phyloP scores from a whole-genome alignment of 2,329 filamentous ascomycete genomes.

The Beauveria sp. region DNA sequence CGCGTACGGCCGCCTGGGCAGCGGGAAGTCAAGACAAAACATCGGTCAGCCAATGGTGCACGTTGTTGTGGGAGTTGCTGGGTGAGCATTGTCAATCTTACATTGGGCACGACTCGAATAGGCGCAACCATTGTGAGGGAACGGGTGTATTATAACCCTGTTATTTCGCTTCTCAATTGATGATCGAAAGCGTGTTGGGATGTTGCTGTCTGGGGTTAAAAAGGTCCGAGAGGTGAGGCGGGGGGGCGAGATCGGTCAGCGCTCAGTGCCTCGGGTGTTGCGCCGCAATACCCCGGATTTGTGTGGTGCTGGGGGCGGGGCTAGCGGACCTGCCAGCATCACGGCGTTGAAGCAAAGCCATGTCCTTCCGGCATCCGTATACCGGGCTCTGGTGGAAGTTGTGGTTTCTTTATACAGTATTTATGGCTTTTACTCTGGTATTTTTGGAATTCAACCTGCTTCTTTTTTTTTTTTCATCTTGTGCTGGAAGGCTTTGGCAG shows the following conservation, averaged over 20 bases:
- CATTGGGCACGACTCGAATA: constrained; percentile 27
- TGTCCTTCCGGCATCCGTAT: background rate
- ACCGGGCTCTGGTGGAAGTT: background rate
- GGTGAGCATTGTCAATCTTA: constrained; percentile 17
- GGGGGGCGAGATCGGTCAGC: background rate
- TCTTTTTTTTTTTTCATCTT: background rate
- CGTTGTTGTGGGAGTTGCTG: background rate
- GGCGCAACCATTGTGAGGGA: constrained; percentile 13
- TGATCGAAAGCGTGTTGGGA: background rate
- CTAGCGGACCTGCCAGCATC: background rate
- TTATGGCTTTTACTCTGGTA: background rate
- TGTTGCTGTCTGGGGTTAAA: background rate
- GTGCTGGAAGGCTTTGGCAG: background rate
- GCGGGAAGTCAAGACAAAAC: background rate
- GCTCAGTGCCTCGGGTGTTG: constrained; percentile 7
- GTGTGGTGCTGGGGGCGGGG: background rate
- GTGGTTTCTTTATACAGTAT: background rate
- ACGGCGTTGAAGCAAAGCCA: background rate
- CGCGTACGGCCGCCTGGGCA: constrained; percentile 51
- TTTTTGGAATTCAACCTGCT: too few species aligned
- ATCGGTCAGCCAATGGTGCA: background rate
- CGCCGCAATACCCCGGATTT: constrained; percentile 10
- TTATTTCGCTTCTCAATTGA: background rate
- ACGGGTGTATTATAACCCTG: too few species aligned
- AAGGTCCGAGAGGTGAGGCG: background rate